Percentiles rank a stretch among this genome's conserved stretches.
Conservation (phyloP, 306 rosid genomes). For the Trifolium pratense region DNA sequence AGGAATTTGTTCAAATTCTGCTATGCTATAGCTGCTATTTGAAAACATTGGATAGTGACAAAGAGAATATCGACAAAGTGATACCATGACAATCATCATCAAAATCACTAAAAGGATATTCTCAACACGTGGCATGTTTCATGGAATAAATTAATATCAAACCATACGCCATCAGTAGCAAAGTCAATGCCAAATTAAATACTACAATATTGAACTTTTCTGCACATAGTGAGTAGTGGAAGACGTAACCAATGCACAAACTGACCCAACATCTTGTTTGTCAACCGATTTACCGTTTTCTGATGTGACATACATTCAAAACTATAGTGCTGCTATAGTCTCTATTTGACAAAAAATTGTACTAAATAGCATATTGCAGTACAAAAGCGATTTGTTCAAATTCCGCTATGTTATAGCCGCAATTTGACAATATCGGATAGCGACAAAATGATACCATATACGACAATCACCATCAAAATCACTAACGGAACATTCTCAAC, state of each 20-base stretch:
- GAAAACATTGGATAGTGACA: background rate
- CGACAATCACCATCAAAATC: slow-evolving; percentile 17
- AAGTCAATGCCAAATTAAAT: slow-evolving; percentile 31
- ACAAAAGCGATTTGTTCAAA: too few relatives aligned
- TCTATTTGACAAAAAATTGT: background rate
- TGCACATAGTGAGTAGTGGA: slow-evolving; percentile 39
- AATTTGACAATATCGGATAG: background rate
- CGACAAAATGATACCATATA: slow-evolving; percentile 1
- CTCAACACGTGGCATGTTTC: slow-evolving; percentile 19
- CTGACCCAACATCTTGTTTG: slow-evolving; percentile 53
- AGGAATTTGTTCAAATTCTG: background rate
- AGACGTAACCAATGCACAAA: slow-evolving; percentile 44
- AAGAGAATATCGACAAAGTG: background rate
- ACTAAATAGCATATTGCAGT: background rate
- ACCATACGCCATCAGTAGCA: background rate
- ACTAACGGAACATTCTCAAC: slow-evolving; percentile 1
- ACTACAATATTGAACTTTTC: slow-evolving; percentile 28
- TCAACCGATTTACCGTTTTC: slow-evolving; percentile 50
- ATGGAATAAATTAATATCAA: slow-evolving; percentile 20
- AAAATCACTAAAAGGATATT: slow-evolving; percentile 8
- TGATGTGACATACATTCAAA: slow-evolving; percentile 52
- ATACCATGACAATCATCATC: background rate
- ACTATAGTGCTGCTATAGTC: slow-evolving; percentile 25
- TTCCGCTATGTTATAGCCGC: background rate
- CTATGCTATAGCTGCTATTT: background rate